phyloP scores from a whole-genome alignment of 1,139 yeast species.

The Blastobotrys persicus region DNA sequence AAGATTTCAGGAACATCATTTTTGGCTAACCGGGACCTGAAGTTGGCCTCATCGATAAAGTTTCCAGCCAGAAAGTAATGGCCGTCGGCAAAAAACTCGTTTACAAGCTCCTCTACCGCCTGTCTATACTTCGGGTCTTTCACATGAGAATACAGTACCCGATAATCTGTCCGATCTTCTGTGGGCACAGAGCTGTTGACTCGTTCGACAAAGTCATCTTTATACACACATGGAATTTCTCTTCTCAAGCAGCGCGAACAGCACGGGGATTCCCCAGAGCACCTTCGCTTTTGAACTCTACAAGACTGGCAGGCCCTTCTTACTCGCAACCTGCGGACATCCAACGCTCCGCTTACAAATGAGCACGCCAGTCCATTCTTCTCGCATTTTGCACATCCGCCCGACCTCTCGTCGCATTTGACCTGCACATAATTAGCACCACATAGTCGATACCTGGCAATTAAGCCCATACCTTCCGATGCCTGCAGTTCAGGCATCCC shows the following conservation, averaged over 20 bases:
- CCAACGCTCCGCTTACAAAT: conserved; percentile 7
- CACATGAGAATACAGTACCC: conserved; percentile 7
- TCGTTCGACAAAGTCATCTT: neutral
- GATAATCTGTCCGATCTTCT: neutral
- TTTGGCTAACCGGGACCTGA: neutral
- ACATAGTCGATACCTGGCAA: neutral
- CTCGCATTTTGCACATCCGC: conserved; percentile 10
- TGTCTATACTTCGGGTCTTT: neutral
- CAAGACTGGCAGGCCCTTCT: conserved; percentile 8
- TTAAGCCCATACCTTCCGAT: conserved; percentile 5
- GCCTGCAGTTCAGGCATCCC: conserved; percentile 12
- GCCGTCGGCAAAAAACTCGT: conserved; percentile 9
- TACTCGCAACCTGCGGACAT: conserved; percentile 8
- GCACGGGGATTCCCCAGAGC: conserved; percentile 8
- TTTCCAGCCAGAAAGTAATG: conserved; percentile 7
- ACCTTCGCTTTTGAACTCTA: conserved; percentile 7
- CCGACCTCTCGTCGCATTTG: conserved; percentile 12
- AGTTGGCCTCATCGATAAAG: conserved; percentile 3
- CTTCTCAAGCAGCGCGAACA: conserved; percentile 5
- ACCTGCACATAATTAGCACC: neutral
- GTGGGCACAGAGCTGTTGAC: neutral
- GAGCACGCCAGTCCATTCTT: conserved; percentile 8
- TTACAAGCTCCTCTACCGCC: conserved; percentile 1
- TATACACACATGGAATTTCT: conserved; percentile 3
- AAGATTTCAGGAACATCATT: conserved; percentile 1